These are phyloP conservation scores for Sanghuangporus weigelae DNA, from an alignment of 1,284 basidiomycete genomes.

Conservation along the genomic window DNA sequence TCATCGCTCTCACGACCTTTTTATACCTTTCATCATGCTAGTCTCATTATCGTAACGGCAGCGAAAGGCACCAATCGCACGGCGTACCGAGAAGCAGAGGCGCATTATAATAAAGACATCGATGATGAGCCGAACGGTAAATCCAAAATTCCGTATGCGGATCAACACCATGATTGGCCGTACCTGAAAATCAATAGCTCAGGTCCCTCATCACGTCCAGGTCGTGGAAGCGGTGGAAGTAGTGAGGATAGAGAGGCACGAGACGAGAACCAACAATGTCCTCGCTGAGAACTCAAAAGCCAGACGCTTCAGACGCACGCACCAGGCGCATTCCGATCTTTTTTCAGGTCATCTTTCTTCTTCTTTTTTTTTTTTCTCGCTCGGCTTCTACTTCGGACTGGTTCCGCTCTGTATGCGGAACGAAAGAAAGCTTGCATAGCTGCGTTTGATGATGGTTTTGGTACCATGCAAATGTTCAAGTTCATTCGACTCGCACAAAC, in stretches of 20 bases:
- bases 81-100: too few relatives aligned
- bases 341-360: neutral
- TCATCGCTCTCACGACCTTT: too few relatives aligned
- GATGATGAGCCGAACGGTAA: neutral
- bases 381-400: neutral
- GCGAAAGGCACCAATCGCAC: too few relatives aligned
- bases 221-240: too few relatives aligned
- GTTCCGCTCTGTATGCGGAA: neutral
- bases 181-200: neutral
- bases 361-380: neutral
- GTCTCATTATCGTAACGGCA: too few relatives aligned
- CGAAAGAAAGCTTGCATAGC: neutral
- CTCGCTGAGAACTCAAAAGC: neutral
- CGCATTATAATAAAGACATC: too few relatives aligned
- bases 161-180: conserved; percentile 1
- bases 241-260: too few relatives aligned
- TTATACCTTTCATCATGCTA: too few relatives aligned
- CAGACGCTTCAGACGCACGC: neutral
- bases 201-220: neutral
- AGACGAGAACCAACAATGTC: neutral
- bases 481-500: too few relatives aligned
- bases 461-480: too few relatives aligned
- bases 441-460: neutral
- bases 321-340: neutral
- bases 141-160: neutral